Evolutionary conservation across 345 rosid species (phyloP).

Genomic region (Lenwebbia sp.): DNA sequence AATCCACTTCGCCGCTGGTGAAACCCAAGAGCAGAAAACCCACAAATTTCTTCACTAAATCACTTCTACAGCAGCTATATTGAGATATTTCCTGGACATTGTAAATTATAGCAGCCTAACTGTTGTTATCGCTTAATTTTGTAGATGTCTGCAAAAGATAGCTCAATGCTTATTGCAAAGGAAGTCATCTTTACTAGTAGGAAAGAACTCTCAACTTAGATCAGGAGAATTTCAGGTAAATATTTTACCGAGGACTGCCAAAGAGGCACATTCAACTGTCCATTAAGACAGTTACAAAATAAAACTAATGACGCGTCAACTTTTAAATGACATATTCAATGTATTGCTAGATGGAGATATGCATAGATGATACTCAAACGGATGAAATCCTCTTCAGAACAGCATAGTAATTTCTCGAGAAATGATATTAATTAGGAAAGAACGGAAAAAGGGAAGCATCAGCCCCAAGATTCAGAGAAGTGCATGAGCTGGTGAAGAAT

Average conservation of each 20-base stretch:
- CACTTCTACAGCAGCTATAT: neutral
- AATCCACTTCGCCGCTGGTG: neutral
- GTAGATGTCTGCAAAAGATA: neutral
- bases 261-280: neutral
- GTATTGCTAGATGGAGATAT: neutral
- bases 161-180: neutral
- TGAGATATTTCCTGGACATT: neutral
- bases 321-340: neutral
- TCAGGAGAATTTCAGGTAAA: neutral
- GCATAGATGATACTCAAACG: neutral
- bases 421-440: neutral
- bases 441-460: neutral
- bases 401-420: neutral
- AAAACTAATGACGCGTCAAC: neutral
- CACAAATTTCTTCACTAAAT: neutral
- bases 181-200: neutral
- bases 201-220: neutral
- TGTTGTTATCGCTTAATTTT: neutral
- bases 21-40: neutral
- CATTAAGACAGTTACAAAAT: neutral
- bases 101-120: neutral
- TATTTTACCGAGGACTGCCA: neutral
- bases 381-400: neutral
- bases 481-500: neutral
- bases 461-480: neutral